Percentiles rank a stretch among this genome's conserved stretches.
These are phyloP conservation scores for Naegleria fowleri DNA, from an alignment of 208 protist genomes.

Conservation along the genomic window DNA sequence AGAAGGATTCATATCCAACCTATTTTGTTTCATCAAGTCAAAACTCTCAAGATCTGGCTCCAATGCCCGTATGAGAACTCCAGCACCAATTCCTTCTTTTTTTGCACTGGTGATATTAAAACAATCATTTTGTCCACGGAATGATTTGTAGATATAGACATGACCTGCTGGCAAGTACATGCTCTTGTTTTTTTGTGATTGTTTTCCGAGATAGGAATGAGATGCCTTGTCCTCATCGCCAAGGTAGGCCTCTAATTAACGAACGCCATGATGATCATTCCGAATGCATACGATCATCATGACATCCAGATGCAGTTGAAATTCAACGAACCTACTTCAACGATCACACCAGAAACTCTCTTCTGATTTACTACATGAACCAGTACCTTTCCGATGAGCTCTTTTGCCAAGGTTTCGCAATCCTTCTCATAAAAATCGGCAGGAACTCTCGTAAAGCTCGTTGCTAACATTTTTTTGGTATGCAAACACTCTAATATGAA, in stretches of 20 bases:
- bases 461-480: no score
- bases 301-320: no score
- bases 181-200: neutral
- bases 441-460: neutral
- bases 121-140: neutral
- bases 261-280: no score
- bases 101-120: neutral
- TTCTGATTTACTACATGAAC: neutral
- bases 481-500: no score
- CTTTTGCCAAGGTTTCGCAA: neutral
- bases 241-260: neutral
- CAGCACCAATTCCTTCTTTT: neutral
- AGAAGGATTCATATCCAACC: neutral
- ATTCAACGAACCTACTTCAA: neutral
- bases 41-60: neutral
- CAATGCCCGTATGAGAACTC: neutral
- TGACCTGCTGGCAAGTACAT: neutral
- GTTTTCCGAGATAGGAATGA: neutral
- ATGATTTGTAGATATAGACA: constrained; percentile 7
- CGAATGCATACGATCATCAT: no score
- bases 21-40: neutral
- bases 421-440: neutral
- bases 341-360: neutral
- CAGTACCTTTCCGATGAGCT: neutral
- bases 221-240: neutral